Evolutionary conservation across 2,329 filamentous ascomycete genomes (phyloP).

Genomic region (Aphanocladium album): DNA sequence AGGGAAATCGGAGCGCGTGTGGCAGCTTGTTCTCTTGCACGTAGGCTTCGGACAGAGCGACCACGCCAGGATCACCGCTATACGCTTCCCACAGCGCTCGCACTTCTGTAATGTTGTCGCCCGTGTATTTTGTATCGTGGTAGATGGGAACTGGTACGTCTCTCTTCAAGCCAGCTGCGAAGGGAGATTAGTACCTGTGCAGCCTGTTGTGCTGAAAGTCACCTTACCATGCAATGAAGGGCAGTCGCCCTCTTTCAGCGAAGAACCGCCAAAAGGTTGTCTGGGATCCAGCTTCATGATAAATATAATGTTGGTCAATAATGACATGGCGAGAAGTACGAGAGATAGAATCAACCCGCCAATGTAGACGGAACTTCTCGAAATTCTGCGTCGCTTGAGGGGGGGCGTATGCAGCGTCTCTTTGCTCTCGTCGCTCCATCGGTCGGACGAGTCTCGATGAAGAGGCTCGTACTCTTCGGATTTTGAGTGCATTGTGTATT

Average conservation of each 20-base stretch:
- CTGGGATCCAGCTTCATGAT: background rate
- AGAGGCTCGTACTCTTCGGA: background rate
- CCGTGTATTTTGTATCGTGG: background rate
- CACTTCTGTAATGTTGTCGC: background rate
- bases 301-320: background rate
- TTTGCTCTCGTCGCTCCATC: slow-evolving; percentile 1
- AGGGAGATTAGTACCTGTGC: background rate
- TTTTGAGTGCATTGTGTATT: background rate
- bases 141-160: background rate
- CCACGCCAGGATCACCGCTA: slow-evolving; percentile 5
- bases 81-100: background rate
- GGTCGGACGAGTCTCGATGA: background rate
- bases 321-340: background rate
- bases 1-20: background rate
- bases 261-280: background rate
- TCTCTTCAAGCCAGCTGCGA: background rate
- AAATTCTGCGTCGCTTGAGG: background rate
- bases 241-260: background rate
- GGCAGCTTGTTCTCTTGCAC: background rate
- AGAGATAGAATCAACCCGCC: background rate
- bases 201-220: background rate
- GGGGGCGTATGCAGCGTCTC: background rate
- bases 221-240: background rate
- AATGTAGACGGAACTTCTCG: background rate
- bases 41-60: slow-evolving; percentile 1